Evolutionary conservation across 1,284 basidiomycete genomes (phyloP).

Genomic region (Austroboletus novae-zelandiae): DNA sequence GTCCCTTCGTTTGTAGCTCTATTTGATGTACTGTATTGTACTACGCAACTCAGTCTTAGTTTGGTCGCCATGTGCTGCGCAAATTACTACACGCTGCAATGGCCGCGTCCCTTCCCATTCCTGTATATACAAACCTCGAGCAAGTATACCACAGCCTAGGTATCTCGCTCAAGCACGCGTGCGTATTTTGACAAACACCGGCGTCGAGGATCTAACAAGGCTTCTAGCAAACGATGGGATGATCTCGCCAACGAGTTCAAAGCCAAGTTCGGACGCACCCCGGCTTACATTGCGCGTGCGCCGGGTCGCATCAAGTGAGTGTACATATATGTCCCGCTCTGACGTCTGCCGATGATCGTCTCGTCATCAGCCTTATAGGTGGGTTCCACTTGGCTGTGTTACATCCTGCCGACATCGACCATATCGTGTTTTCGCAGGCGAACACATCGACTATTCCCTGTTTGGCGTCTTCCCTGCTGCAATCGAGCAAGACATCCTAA

Average conservation of each 20-base stretch:
- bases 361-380: constrained; percentile 33
- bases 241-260: constrained; percentile 62
- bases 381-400: constrained; percentile 2
- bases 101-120: constrained; percentile 62
- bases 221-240: constrained; percentile 57
- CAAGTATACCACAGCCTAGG: constrained; percentile 59
- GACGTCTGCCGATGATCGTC: not conserved
- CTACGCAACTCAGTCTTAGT: not conserved
- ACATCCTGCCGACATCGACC: not conserved
- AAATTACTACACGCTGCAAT: constrained; percentile 17
- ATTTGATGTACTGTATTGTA: not conserved
- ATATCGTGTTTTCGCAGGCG: constrained; percentile 44
- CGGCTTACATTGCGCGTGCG: constrained; percentile 73
- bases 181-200: constrained; percentile 18
- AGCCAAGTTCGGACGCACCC: constrained; percentile 61
- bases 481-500: constrained; percentile 81
- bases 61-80: not conserved
- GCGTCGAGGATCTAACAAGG: not conserved
- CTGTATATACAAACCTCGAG: constrained; percentile 59
- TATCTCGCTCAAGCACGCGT: constrained; percentile 58
- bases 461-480: constrained; percentile 83
- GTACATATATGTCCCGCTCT: not conserved
- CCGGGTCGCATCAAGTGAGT: constrained; percentile 83
- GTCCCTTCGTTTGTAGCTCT: constrained; percentile 4
- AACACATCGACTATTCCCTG: constrained; percentile 85